Evolutionary conservation across 164 flowering plant species (phyloP).

Genomic region (Nymphaea thermarum): DNA sequence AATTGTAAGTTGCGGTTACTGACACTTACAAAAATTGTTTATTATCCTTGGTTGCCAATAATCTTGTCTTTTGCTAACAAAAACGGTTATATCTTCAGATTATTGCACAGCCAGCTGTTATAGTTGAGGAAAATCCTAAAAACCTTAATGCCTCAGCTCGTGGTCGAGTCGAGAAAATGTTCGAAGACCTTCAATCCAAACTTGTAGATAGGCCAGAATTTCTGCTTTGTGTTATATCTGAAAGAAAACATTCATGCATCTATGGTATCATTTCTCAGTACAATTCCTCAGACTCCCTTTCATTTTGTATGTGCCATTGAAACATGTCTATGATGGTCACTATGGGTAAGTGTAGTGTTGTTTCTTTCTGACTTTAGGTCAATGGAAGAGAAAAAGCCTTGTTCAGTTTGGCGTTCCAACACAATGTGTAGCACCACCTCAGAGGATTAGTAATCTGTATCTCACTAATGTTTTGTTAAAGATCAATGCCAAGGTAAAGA

Average conservation of each 20-base stretch:
- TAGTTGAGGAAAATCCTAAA: conserved; percentile 10
- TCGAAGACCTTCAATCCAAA: conserved; percentile 29
- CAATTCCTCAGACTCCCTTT: neutral
- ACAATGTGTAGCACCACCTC: conserved; percentile 74
- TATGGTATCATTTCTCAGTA: conserved; percentile 33
- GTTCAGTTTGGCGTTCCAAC: conserved; percentile 76
- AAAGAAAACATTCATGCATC: conserved; percentile 47
- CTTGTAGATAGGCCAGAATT: conserved; percentile 48
- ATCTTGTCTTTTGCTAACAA: conserved; percentile 3
- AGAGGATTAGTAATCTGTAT: conserved; percentile 24
- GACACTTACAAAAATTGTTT: no score
- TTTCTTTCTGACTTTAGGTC: conserved; percentile 11
- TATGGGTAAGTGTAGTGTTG: neutral
- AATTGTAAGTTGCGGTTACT: conserved; percentile 32
- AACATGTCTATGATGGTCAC: neutral
- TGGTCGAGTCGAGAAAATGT: conserved; percentile 56
- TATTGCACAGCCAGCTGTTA: no score
- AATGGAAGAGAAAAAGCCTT: conserved; percentile 22
- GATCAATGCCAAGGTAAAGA: conserved; percentile 31
- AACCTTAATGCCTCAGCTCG: conserved; percentile 28
- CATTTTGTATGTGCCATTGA: neutral
- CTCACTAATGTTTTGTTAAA: conserved; percentile 58
- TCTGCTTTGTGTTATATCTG: conserved; percentile 50
- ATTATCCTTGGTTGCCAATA: conserved; percentile 22
- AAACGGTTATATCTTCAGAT: conserved; percentile 9